Evolutionary conservation across 2,329 filamentous ascomycete species (phyloP), one percentile per base, ranked within the genome.

Genomic region (Fusarium denticulatum): DNA sequence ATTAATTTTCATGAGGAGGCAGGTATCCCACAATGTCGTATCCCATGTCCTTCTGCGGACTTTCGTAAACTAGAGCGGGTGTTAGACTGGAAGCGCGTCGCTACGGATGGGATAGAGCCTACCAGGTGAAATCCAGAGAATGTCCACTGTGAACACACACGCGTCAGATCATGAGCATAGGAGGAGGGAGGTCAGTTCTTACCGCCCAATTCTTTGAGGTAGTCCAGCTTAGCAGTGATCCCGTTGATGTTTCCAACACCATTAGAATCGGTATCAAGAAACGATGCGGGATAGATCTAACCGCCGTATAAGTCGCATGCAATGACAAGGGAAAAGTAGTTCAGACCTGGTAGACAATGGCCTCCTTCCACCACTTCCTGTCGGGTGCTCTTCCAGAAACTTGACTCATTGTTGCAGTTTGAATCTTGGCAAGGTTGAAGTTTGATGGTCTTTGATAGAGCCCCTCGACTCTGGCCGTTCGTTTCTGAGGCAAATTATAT

Each of bases 281-380:
- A 89, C 22, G 84, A 86, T n/a, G 87, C 83, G 2, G 87, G 87
- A 75, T 89, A 90, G 71, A 90, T 88, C 75, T 90, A 7, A 6
- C 6, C 3, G 1, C 4, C 4, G 4, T n/a, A 7, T 30, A 5
- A 13, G 22, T 49, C 15, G 6, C 4, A 0, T 2, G 4, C 7
- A 24, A 4, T 5, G 26, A 7, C 6, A n/a, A 18, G n/a, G 7
- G 7, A 1, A 9, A n/a, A 11, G 8, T 0, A 9, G 36, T 13
- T 24, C 24, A 43, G 11, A 64, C 61, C 55, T 64, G 61, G 20
- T 64, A 60, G 0, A 64, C 45, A 20, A 43, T 50, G 1, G 61
- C 61, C 18, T 61, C 45, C 13, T 64, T 61, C 61, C 61, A 64
- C 61, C 61, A 64, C 2, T 61, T 32, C 14, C 40, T 36, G 4